Evolutionary conservation across 176 grass and related monocot species (phyloP), one percentile per base, ranked within the genome.

Genomic region (Juncus effusus): DNA sequence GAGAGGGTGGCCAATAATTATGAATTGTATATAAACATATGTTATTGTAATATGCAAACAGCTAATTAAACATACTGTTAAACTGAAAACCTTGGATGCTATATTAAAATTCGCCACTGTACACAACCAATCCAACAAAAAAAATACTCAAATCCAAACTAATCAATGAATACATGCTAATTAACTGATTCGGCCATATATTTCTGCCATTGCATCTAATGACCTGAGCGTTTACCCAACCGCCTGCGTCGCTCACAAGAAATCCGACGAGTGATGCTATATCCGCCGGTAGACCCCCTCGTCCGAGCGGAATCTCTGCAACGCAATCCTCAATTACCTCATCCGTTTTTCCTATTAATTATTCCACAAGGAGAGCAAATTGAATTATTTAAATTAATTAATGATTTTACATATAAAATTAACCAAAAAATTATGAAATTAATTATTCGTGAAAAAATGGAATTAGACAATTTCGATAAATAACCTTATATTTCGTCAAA

Each of bases 161-260:
- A 63, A 52, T 8, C 8, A 10, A 28, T 1, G 19, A 28, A 53
- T 74, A 4, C 15, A 40, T 54, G 44, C 40, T 13, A 65, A 76
- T 54, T 38, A 51, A 40, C 36, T 45, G 13, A 19, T 15, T 9
- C 38, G 45, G 5, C 14, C 10, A 75, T 36, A 54, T 42, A 62
- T 84, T 69, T 44, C 88, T 83, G n/a, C 88, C 88, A 36, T 87
- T 91, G 11, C 67, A 57, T 47, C 80, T 15, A 11, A 91, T 62
- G 69, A 91, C 74, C 67, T 91, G 88, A 8, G 74, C 80, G 53
- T 91, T 91, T 3, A 87, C 51, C 84, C 88, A 91, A 42, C 58
- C 65, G 14, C 74, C 84, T 8, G 80, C 88, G 55, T 91, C 88
- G 4, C 64, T 76, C 59, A 76, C 85, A 7, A 91, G 77, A 56